Evolutionary conservation across 73 alveolate species (phyloP).

Genomic region (Paramecium sexaurelia): DNA sequence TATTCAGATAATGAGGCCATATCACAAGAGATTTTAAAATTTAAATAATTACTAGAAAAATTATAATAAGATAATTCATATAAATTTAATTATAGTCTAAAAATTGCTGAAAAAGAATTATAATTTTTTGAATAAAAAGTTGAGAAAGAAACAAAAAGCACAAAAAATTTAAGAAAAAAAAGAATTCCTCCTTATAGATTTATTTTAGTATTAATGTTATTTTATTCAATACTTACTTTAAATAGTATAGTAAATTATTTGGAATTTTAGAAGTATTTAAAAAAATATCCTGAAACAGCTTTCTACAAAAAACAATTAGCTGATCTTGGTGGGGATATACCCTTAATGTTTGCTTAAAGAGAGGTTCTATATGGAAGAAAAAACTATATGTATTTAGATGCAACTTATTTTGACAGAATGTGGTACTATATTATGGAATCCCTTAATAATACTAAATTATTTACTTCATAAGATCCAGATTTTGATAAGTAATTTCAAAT

Average conservation of each 20-base stretch:
- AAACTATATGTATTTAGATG: background rate
- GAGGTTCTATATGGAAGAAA: constrained; percentile 22
- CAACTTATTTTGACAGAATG: background rate
- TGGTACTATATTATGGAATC: background rate
- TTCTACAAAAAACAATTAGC: background rate
- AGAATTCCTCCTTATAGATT: background rate
- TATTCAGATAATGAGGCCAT: background rate
- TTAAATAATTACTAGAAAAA: background rate
- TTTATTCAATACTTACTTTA: background rate
- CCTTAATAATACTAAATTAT: background rate
- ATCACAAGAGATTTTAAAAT: background rate
- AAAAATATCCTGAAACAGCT: constrained; percentile 15
- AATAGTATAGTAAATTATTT: background rate
- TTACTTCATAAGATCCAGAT: background rate
- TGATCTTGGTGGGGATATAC: constrained; percentile 9
- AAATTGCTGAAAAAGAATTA: background rate
- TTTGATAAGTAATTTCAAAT: background rate
- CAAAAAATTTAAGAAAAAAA: background rate
- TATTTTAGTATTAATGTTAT: background rate
- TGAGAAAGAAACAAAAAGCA: background rate
- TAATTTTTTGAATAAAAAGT: background rate
- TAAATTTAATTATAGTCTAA: background rate
- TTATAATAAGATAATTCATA: background rate
- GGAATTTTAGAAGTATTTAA: background rate
- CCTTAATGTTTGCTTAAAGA: constrained; percentile 15